phyloP scores from a whole-genome alignment of 148 eudicot genomes.

The Vaccinium corymbosum region DNA sequence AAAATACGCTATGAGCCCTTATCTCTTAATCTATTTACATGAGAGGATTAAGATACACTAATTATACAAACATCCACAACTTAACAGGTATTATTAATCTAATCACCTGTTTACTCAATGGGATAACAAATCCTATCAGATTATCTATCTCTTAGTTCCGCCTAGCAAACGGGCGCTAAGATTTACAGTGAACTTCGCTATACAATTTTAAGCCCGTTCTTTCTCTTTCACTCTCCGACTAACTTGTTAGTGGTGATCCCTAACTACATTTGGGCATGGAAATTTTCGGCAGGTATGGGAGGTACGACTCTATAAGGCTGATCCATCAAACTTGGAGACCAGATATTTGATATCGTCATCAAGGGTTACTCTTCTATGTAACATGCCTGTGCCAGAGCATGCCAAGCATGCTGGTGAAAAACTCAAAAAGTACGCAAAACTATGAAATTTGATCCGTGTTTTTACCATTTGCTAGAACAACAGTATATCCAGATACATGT shows the following conservation, averaged over 20 bases:
- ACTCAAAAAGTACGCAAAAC: slow-evolving; percentile 54
- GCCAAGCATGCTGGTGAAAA: slow-evolving; percentile 43
- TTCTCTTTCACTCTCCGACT: neutral
- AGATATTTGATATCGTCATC: slow-evolving; percentile 55
- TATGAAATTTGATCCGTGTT: slow-evolving; percentile 24
- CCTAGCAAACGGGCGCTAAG: neutral
- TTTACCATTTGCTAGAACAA: slow-evolving; percentile 35
- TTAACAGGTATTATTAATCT: neutral
- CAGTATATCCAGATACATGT: neutral
- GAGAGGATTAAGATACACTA: no score
- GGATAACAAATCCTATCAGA: neutral
- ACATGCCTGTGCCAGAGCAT: slow-evolving; percentile 63
- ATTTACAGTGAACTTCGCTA: neutral
- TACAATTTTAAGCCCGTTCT: neutral
- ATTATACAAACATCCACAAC: no score
- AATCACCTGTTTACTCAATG: neutral
- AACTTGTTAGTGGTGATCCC: neutral
- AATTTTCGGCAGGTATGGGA: slow-evolving; percentile 65
- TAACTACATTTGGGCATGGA: neutral
- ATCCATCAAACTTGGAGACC: slow-evolving; percentile 26
- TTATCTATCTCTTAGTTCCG: neutral
- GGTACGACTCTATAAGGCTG: slow-evolving; percentile 51
- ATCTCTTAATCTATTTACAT: no score
- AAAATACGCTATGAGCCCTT: no score
- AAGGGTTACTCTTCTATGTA: slow-evolving; percentile 61